Conservation (phyloP, 1,284 basidiomycete species). For the Spongispora temasekensis region DNA sequence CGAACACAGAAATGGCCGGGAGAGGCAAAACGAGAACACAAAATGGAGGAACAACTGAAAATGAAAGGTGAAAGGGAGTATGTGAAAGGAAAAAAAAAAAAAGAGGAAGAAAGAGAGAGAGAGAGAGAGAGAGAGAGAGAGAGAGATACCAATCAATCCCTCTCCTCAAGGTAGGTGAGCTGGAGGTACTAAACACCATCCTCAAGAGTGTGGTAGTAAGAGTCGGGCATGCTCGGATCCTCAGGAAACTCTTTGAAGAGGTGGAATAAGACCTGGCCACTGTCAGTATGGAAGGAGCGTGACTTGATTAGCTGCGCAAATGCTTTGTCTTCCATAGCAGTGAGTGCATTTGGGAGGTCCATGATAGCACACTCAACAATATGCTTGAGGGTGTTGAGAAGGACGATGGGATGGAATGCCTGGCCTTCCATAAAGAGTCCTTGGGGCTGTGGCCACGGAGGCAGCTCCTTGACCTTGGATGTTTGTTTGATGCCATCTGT, state of each 20-base stretch:
- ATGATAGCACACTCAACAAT: too few relatives aligned
- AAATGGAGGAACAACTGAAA: not conserved
- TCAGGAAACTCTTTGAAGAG: not conserved
- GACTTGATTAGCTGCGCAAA: not conserved
- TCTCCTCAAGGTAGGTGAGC: not conserved
- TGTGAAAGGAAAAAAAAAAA: not conserved
- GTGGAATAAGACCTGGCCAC: not conserved
- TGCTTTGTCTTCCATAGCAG: not conserved
- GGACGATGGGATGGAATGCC: too few relatives aligned
- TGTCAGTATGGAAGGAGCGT: not conserved
- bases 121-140: not conserved
- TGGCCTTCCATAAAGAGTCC: too few relatives aligned
- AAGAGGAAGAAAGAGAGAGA: not conserved
- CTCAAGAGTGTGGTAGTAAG: not conserved
- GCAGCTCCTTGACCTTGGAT: too few relatives aligned
- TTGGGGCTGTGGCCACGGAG: too few relatives aligned
- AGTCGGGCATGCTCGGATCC: not conserved
- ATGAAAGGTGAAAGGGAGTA: not conserved
- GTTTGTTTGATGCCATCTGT: too few relatives aligned
- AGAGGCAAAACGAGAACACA: not conserved
- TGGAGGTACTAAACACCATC: not conserved
- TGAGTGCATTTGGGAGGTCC: too few relatives aligned
- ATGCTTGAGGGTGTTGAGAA: too few relatives aligned
- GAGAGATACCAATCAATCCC: not conserved
- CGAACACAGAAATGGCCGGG: too few relatives aligned